Base-by-base conservation (phyloP, 225 moss, liverwort and hornwort species). In the Straminergon stramineum region DNA sequence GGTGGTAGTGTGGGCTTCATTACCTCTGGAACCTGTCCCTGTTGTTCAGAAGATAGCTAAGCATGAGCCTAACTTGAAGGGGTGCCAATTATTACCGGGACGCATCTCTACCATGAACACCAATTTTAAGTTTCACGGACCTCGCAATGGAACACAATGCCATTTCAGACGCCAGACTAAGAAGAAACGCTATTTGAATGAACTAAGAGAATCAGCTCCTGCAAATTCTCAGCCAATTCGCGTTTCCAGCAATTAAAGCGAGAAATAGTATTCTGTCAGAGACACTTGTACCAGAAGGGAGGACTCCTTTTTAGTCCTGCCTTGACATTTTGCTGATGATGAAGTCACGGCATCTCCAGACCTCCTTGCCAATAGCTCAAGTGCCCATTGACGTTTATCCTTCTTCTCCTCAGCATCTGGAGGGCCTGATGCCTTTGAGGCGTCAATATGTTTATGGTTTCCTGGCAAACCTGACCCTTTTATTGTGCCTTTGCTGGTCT, bases 381-480 rank as follows among this genome's bases (percentile, higher is more conserved):
- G 95, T 69, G 99, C 99, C 99, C 99, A 99, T 84, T 95, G 96
- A 83, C 99, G 95, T 85, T 99, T 99, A 91, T 99, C 99, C 89
- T 96, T 97, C 90, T 95, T 99, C 83, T 92, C 96, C 88, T 93
- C 93, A 76, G 90, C 87, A 86, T 91, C 84, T 75, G 83, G 68
- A 87, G 86, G 80, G n/a, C 84, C 90, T 80, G 85, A 45, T 90
- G 88, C 87, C 71, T 92, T 94, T 28, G 91, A 85, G 69, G 86
- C 53, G 76, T 91, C 84, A 66, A 82, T 85, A 85, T 85, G 85
- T 78, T 81, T 81, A 80, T 89, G 88, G 7, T 81, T 75, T 81
- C 53, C 85, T 82, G 82, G 79, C 77, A 91, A 82, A 79, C 52
- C 87, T 85, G 83, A 85, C 30, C 73, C 91, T 88, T 81, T 86